Evolutionary conservation across 2,329 filamentous ascomycete species (phyloP), one percentile per base, ranked within the genome.

Genomic region (Didymella pinodella): DNA sequence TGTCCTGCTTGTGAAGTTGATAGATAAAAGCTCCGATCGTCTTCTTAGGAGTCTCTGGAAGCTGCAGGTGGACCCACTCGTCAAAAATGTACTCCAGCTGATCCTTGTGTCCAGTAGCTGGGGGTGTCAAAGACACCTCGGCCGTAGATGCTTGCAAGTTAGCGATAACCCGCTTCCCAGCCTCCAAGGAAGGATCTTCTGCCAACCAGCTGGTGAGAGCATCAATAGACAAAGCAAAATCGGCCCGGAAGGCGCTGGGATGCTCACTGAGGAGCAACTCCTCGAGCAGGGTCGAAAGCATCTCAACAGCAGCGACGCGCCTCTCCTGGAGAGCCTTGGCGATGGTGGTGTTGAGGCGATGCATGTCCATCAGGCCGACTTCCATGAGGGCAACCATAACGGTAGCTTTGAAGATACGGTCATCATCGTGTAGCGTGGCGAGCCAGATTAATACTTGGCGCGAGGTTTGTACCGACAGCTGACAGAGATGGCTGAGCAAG

Each of bases 71-170:
- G 28, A 94, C 86, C 95, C 95, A 99, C 79, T 99, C 95, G 43
- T 94, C 93, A 71, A 99, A 97, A 20, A 97, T 85, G 73, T 99
- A 98, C 68, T 96, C 92, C 78, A 96, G 87, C 75, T 97, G 92
- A 62, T 96, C 92, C 62, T 88, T 87, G 66, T 88, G 88, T 31
- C 86, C 82, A 38, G 80, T 76, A 16, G 82, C 78, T 48, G 86
- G 84, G 56, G 89, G 86, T 22, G 84, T 86, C 51, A 83, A 77
- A 54, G 83, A 61, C 14, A 65, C 76, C 64, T 83, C 82, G 49
- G 81, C 74, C 80, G 85, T 79, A 81, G 92, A 75, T 40, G 85
- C 79, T 64, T 86, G 84, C 49, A 90, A 75, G 65, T 86, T 89
- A 59, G 82, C 81, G 74, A 93, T 90, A 60, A 98, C 84, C 34